Evolutionary conservation across 1,284 basidiomycete species (phyloP).

Genomic region (Ustilago bromivora): DNA sequence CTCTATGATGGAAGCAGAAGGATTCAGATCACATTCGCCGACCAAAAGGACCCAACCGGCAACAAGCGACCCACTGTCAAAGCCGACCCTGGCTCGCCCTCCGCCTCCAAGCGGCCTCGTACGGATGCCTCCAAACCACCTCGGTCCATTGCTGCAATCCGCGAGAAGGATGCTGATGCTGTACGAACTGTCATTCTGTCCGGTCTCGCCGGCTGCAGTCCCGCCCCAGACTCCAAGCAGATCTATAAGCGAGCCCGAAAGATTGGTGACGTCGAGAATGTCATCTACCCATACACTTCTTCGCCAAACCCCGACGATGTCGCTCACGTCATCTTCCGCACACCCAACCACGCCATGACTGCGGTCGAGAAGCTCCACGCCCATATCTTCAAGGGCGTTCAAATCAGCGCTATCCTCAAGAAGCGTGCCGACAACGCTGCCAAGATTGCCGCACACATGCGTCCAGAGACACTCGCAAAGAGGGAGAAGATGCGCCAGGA

Average conservation of each 20-base stretch:
- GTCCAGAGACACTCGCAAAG: constrained; percentile 70
- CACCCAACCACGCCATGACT: constrained; percentile 78
- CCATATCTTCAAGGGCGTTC: constrained; percentile 89
- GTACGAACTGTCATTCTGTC: constrained; percentile 65
- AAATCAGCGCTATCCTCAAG: constrained; percentile 90
- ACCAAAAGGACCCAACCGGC: constrained; percentile 50
- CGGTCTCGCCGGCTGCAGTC: constrained; percentile 58
- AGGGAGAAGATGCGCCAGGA: constrained; percentile 70
- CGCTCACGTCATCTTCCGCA: constrained; percentile 82
- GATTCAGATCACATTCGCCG: constrained; percentile 63
- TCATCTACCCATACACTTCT: constrained; percentile 50
- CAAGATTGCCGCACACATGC: constrained; percentile 73
- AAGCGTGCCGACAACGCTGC: constrained; percentile 78
- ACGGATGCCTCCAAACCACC: constrained; percentile 23
- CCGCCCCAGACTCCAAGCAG: constrained; percentile 60
- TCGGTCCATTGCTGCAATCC: constrained; percentile 9
- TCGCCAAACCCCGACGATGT: constrained; percentile 57
- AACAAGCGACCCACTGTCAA: constrained; percentile 39
- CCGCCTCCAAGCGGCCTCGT: constrained; percentile 33
- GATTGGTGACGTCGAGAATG: constrained; percentile 66
- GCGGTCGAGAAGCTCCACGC: constrained; percentile 88
- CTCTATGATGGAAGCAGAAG: constrained; percentile 61
- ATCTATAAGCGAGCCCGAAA: constrained; percentile 68
- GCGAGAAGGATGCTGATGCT: constrained; percentile 61
- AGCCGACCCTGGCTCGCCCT: constrained; percentile 24